phyloP scores from a whole-genome alignment of 2,329 filamentous ascomycete species.

The Colletotrichum neosansevieriae region DNA sequence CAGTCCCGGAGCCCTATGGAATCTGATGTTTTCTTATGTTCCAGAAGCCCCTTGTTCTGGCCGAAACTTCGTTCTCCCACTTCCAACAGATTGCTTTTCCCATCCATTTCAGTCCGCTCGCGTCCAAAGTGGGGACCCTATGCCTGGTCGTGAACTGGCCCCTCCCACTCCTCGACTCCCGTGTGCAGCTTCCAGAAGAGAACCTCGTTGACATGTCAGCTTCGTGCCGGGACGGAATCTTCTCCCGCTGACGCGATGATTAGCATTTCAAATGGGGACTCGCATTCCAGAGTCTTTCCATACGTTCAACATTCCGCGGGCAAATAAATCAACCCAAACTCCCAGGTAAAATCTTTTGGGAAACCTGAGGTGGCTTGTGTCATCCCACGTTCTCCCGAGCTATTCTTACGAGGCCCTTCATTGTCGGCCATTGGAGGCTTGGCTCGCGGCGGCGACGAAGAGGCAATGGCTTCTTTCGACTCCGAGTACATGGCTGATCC shows the following conservation, averaged over 20 bases:
- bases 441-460: neutral
- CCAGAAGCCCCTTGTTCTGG: no score
- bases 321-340: neutral
- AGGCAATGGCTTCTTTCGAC: conserved; percentile 11
- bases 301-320: neutral
- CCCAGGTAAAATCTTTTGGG: neutral
- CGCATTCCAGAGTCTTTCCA: neutral
- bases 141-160: no score
- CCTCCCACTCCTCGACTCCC: no score
- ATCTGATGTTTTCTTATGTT: no score
- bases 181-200: no score
- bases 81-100: no score
- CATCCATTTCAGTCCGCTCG: no score
- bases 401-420: neutral
- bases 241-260: neutral
- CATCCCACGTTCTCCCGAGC: neutral
- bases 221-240: no score
- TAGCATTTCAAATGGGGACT: neutral
- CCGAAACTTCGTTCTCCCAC: no score
- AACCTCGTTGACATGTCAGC: no score
- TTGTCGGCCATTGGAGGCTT: neutral
- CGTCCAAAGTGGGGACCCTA: no score
- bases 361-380: neutral
- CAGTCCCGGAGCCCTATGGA: no score
- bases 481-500: conserved; percentile 34